Evolutionary conservation across 1,139 yeast species (phyloP).

Genomic region (Spencermartinsiella ligniputridi): DNA sequence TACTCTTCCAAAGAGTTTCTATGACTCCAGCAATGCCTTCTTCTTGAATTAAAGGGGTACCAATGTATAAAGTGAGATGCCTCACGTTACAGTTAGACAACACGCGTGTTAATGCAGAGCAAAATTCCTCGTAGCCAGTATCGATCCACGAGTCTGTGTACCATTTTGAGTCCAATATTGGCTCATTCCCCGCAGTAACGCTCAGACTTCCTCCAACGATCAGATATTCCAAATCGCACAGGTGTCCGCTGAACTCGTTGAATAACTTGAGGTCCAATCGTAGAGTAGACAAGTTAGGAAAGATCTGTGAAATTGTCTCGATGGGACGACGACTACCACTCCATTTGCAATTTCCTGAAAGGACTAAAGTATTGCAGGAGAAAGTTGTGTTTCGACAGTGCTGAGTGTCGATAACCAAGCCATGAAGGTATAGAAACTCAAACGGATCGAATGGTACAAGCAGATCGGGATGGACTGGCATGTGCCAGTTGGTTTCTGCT

Average conservation of each 20-base stretch:
- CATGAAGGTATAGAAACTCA: conserved; percentile 10
- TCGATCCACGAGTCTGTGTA: neutral
- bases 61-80: neutral
- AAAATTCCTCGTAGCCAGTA: neutral
- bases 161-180: neutral
- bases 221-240: neutral
- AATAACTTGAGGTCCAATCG: neutral
- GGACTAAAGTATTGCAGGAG: neutral
- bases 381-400: neutral
- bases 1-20: neutral
- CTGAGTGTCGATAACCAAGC: conserved; percentile 5
- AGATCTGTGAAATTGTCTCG: neutral
- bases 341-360: neutral
- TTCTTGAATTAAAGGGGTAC: neutral
- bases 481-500: conserved; percentile 17
- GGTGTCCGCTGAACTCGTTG: neutral
- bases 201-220: neutral
- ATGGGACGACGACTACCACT: too few relatives aligned
- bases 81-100: neutral
- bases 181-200: neutral
- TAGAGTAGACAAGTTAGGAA: neutral
- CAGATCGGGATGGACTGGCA: conserved; percentile 6
- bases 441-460: conserved; percentile 15
- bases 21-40: neutral
- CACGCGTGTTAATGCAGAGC: neutral